Base-by-base conservation (phyloP, 768 basidiomycete genomes). In the Tulasnella sp. region DNA sequence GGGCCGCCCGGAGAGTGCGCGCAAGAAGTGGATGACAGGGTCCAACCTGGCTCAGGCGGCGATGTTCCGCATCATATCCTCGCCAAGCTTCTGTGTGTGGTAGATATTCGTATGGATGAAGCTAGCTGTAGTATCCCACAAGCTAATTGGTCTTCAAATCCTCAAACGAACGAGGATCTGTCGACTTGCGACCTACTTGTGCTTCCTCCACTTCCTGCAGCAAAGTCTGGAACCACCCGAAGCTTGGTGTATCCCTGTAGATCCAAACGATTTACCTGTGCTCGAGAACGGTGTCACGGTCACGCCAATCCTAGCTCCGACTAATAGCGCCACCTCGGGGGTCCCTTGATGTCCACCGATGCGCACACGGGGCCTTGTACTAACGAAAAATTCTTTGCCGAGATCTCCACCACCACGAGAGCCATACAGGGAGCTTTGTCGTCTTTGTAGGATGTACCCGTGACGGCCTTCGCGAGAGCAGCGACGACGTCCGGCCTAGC, bases 231-330 rank as follows among this genome's bases (percentile, higher is more conserved):
- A 97, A 95, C 93, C 93, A 96, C 66, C 90, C 92, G 67, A 96
- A 92, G n/a, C 88, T 88, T n/a, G 89, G 89, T n/a, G 87, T 83
- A 65, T 93, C 88, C 69, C 88, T 85, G 70, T 85, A 88, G 64
- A 90, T 80, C 93, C 92, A 95, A 75, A 95, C 88, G 72, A 95
- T 93, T 66, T 95, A 90, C 60, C 96, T 93, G 44, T 87, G 82
- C 88, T 90, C 0, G 91, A 91, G 67, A 95, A 97, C 0, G 93
- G 93, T 11, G n/a, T n/a, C n/a, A n/a, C n/a, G n/a, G 94, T 95
- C 44, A 97, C 90, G 73, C 91, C 93, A 65, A 97, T 96, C 73
- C 93, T 93, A 63, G 89, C 91, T 63, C 91, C 92, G 63, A 97
- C 79, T 56, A 97, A 77, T n/a, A 97, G 77, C 42, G 90, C 92